Evolutionary conservation across 305 asterid species (phyloP), one percentile per base, ranked within the genome.

Genomic region (Salvia sclarea): DNA sequence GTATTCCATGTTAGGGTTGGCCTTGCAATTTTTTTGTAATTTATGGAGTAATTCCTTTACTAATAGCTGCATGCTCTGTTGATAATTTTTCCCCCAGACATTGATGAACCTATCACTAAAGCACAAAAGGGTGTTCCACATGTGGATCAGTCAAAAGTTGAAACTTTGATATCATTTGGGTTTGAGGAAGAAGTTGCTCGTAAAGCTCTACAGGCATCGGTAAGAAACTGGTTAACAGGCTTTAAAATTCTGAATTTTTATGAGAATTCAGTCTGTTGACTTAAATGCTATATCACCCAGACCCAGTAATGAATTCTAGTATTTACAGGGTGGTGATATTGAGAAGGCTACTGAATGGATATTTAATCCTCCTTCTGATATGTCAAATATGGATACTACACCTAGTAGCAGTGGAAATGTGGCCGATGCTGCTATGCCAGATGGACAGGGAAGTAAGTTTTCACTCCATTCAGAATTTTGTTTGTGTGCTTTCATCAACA

Each of bases 321-420:
- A 54, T 54, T 72, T 77, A 61, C 84, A 94, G 99, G 97, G 80
- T 10, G 96, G 90, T 78, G 94, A 94, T 69, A 84, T 91, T 66
- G 98, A 89, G 80, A 89, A 78, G 78, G 99, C 99, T 33, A 88
- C 98, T 49, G 97, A 94, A 45, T 91, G 97, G 98, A 91, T 94
- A 76, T 89, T 85, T 72, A 91, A 85, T 78, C 92, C 95, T 67
- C 88, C 89, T 61, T 49, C 85, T 71, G 81, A 73, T 35, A 55
- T 81, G 43, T 62, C 95, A 33, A 83, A 70, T 64, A 84, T 82
- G 93, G 89, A 86, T 64, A 65, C 77, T 33, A 71, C 88, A 52
- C 83, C 90, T 30, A 84, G 96, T 73, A 79, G 80, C 60, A 87
- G 83, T 58, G 80, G 78, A 61, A 61, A 80, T 63, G 76, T 48